phyloP scores from a whole-genome alignment of 1,139 yeast genomes.

The Saccharomyces hybrid region DNA sequence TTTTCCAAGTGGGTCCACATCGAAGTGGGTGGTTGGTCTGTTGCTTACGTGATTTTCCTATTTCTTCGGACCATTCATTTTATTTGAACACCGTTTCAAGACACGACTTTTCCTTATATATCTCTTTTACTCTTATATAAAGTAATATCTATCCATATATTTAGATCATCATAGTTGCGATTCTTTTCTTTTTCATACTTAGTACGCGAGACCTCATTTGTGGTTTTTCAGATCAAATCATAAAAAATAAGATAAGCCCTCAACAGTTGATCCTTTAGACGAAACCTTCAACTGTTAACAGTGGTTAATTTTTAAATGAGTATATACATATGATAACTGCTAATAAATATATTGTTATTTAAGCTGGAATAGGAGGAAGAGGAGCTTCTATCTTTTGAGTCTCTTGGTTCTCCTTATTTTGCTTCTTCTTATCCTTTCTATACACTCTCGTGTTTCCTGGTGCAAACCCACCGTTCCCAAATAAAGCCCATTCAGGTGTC shows the following conservation, averaged over 20 bases:
- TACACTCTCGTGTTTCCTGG: constrained; percentile 71
- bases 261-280: too few relatives aligned
- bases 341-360: neutral
- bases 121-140: neutral
- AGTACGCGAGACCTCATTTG: neutral
- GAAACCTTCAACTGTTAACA: too few relatives aligned
- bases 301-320: neutral
- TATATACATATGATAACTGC: neutral
- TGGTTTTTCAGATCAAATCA: neutral
- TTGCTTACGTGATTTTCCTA: constrained; percentile 17
- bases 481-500: constrained; percentile 87
- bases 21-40: constrained; percentile 21
- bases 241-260: neutral
- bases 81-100: constrained; percentile 6
- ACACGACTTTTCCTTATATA: neutral
- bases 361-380: neutral
- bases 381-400: neutral
- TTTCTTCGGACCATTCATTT: constrained; percentile 21
- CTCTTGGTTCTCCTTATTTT: constrained; percentile 1
- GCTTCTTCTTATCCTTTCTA: constrained; percentile 51
- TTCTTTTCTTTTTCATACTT: too few relatives aligned
- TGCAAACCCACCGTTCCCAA: constrained; percentile 90
- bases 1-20: constrained; percentile 24
- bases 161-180: too few relatives aligned
- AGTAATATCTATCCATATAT: too few relatives aligned